These are phyloP conservation scores for Antitrichia curtipendula DNA, from an alignment of 225 moss, liverwort and hornwort species.

Conservation along the genomic window DNA sequence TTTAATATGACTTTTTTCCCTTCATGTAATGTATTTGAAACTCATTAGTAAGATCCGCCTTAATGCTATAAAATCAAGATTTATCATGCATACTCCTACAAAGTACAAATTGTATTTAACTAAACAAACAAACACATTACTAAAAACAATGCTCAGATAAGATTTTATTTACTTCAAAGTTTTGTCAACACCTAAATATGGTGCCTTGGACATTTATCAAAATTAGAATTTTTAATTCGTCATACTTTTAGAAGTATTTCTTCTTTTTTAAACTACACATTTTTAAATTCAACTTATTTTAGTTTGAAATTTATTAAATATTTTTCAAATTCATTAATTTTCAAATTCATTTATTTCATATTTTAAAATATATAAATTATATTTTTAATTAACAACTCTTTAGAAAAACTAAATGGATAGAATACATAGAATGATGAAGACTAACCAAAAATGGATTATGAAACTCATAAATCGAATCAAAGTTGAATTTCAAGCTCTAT, in stretches of 20 bases:
- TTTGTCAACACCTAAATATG: neutral
- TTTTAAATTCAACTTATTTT: neutral
- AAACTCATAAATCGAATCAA: neutral
- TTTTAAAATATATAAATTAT: no score
- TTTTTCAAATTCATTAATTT: no score
- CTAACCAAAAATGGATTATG: fast-evolving
- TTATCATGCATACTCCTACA: neutral
- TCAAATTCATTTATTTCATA: neutral
- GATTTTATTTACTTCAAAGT: neutral
- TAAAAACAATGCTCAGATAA: fast-evolving
- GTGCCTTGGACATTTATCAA: neutral
- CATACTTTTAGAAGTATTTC: neutral
- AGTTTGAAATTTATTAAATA: neutral
- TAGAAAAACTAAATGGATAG: neutral
- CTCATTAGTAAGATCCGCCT: neutral
- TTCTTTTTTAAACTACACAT: neutral
- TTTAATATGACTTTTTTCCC: neutral
- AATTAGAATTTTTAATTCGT: neutral
- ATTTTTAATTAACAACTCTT: neutral
- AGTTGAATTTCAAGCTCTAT: neutral
- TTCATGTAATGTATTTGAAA: neutral
- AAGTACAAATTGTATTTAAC: neutral
- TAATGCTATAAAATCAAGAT: neutral
- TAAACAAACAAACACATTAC: fast-evolving
- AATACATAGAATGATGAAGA: neutral